Evolutionary conservation across 176 grass and related monocot species (phyloP), one percentile per base, ranked within the genome.

Genomic region (Zoysia pacifica): DNA sequence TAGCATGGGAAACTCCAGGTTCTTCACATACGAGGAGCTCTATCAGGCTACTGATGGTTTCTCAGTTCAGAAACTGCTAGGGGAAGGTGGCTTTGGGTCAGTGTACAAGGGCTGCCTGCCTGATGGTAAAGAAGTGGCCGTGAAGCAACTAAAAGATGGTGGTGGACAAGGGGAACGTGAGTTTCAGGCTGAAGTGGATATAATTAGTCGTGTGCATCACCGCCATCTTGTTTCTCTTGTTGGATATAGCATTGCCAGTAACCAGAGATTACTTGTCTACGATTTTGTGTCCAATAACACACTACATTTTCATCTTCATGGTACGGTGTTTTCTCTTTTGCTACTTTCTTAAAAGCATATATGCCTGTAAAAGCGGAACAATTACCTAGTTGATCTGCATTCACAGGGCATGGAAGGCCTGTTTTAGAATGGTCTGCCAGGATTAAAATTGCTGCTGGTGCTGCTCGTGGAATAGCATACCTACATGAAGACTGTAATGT

Each of bases 101-200:
- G 95, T 98, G 38, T 98, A 93, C 82, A 94, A 72, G 55, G 95
- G 95, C 9, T 5, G 47, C 19, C 89, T 98, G 50, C 70, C 74
- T 35, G 92, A 94, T 50, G 92, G 92, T 74, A 90, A 87, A 50
- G 74, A 89, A 35, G 92, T 98, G 13, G 95, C 92, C 3, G 86
- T 98, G 18, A 98, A 98, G 74, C 86, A 83, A 79, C 81, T 98
- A 45, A 94, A 81, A 78, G 82, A 84, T 45, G 92, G 86, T 6
- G 84, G 94, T 0, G 87, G 89, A 50, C 94, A 94, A 73, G 94
- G 94, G 4, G 94, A 94, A 40, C 90, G 94, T n/a, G 94, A 97
- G 70, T 97, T 97, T 68, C 90, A 92, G 58, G 87, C 94, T 43
- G 94, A 97, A 82, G 94, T 97, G n/a, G 94, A 94, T 74, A 97